Percentiles rank a stretch among this genome's conserved stretches.
These are phyloP conservation scores for Candida vartiovaarae DNA, from an alignment of 805 yeast species.

Conservation along the genomic window DNA sequence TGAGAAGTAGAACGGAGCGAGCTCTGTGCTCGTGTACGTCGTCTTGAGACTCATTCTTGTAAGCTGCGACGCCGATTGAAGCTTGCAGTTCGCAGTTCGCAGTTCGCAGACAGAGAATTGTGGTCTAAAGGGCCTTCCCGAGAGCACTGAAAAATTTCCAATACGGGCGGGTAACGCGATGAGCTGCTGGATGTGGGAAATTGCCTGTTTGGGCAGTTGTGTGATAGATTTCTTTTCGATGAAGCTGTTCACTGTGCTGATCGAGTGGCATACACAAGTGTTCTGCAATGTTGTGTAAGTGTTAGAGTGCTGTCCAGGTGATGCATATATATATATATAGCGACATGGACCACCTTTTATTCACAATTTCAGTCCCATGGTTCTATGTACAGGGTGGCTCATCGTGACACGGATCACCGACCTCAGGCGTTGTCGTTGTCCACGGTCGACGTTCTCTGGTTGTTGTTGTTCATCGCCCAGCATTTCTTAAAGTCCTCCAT, in stretches of 20 bases:
- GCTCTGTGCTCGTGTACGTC: slow-evolving; percentile 30
- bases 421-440: slow-evolving; percentile 17
- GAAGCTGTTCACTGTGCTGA: too few species aligned
- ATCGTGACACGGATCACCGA: too few species aligned
- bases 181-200: neutral
- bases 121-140: neutral
- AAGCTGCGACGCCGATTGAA: neutral
- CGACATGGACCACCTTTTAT: too few species aligned
- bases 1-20: slow-evolving; percentile 84
- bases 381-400: too few species aligned
- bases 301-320: too few species aligned
- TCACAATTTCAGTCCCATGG: too few species aligned
- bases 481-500: slow-evolving; percentile 37
- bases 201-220: neutral
- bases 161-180: slow-evolving; percentile 1
- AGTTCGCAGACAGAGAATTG: neutral
- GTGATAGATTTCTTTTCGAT: too few species aligned
- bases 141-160: neutral
- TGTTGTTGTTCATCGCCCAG: slow-evolving; percentile 34
- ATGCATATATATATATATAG: too few species aligned
- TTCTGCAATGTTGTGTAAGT: too few species aligned
- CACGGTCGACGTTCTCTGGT: slow-evolving; percentile 31
- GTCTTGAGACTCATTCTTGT: slow-evolving; percentile 19
- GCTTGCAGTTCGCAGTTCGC: neutral
- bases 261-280: too few species aligned